Conservation (phyloP, 2,329 filamentous ascomycete species). For the Fusarium sp. region DNA sequence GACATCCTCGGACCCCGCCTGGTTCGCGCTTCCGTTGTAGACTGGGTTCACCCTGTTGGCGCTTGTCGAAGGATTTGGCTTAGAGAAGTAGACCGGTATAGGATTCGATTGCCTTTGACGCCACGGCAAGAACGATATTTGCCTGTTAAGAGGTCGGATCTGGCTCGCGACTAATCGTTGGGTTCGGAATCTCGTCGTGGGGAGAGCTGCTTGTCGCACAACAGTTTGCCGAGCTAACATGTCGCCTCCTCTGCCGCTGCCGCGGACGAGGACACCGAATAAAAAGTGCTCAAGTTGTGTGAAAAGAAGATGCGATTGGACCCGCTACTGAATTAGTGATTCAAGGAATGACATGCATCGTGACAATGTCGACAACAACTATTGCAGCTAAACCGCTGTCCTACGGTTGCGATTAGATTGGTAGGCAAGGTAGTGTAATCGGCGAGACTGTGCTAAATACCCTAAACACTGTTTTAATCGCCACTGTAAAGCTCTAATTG, state of each 20-base stretch:
- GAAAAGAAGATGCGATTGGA: slow-evolving; percentile 1
- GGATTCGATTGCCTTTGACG: slow-evolving; percentile 34
- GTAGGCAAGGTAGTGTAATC: neutral
- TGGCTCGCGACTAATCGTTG: slow-evolving; percentile 36
- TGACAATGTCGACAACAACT: slow-evolving; percentile 23
- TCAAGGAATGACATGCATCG: slow-evolving; percentile 32
- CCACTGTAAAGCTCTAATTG: neutral
- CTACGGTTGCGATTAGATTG: neutral
- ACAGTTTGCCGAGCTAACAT: slow-evolving; percentile 41
- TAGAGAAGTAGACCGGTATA: slow-evolving; percentile 49
- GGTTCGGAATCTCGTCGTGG: slow-evolving; percentile 22
- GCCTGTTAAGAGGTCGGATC: slow-evolving; percentile 34
- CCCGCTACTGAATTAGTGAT: neutral
- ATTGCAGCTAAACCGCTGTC: slow-evolving; percentile 9
- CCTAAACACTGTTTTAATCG: neutral
- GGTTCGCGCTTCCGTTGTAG: neutral
- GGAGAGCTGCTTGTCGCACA: slow-evolving; percentile 36
- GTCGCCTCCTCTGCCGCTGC: slow-evolving; percentile 7
- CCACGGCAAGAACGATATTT: slow-evolving; percentile 49
- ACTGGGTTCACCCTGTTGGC: neutral
- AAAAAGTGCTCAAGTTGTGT: neutral
- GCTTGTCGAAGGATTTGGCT: neutral
- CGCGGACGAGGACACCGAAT: neutral
- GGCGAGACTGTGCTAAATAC: neutral
- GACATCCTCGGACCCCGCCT: slow-evolving; percentile 8